Conservation (phyloP, 768 basidiomycete species). For the Tulasnella sp. region DNA sequence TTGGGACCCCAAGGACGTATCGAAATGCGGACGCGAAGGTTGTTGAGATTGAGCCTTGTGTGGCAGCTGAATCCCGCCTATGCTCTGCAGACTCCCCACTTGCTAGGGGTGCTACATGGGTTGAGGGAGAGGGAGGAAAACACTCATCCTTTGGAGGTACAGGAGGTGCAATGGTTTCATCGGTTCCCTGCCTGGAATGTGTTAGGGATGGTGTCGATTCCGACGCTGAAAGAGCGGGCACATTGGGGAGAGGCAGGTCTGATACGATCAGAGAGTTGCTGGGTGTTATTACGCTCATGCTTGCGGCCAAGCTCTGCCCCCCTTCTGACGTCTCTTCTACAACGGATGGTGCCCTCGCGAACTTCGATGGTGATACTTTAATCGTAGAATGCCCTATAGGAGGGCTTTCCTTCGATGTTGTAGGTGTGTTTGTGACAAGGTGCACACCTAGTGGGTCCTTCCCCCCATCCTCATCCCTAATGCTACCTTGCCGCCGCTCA, state of each 20-base stretch:
- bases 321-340: constrained; percentile 5
- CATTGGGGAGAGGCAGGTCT: neutral
- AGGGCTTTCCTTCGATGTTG: neutral
- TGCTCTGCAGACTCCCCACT: too few relatives aligned
- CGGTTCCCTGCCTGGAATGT: constrained; percentile 2
- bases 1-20: constrained; percentile 37
- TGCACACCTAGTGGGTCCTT: too few relatives aligned
- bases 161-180: constrained; percentile 8
- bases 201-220: neutral
- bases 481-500: neutral
- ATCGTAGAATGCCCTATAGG: neutral
- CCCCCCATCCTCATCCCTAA: neutral
- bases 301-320: neutral
- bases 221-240: too few relatives aligned
- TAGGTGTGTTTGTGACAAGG: neutral
- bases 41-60: constrained; percentile 33
- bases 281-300: neutral
- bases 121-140: neutral
- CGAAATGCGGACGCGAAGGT: constrained; percentile 50
- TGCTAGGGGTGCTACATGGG: neutral
- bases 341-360: neutral
- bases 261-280: neutral
- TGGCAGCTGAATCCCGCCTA: neutral
- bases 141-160: constrained; percentile 11
- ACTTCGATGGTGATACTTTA: neutral